Evolutionary conservation across 352 stramenopile species (phyloP).

Genomic region (Globisporangium barbulae): DNA sequence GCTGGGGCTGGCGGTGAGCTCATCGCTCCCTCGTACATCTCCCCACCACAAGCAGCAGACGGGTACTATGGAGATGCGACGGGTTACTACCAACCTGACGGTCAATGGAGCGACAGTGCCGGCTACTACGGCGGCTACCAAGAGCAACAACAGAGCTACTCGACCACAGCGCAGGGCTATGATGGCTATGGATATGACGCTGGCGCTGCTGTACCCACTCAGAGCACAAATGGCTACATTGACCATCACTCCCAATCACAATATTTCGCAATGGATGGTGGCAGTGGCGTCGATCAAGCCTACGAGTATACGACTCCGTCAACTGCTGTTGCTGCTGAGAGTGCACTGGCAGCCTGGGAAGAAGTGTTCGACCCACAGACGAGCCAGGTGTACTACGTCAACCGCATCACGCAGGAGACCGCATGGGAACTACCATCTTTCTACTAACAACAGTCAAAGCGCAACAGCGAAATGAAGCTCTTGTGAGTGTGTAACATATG

Average conservation of each 20-base stretch:
- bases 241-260: conserved; percentile 5
- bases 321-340: background rate
- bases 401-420: conserved; percentile 55
- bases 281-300: background rate
- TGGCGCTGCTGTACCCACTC: background rate
- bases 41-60: background rate
- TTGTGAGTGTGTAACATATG: background rate
- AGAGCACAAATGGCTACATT: conserved; percentile 7
- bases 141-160: background rate
- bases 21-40: no score
- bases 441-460: background rate
- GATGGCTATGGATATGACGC: background rate
- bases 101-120: background rate
- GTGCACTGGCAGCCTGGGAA: conserved; percentile 32
- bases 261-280: background rate
- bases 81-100: background rate
- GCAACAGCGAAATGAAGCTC: background rate
- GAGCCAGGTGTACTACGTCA: conserved; percentile 59
- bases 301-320: background rate
- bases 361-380: conserved; percentile 63
- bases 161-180: background rate
- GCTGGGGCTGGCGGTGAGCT: background rate
- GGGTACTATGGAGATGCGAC: background rate
- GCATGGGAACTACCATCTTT: conserved; percentile 37
- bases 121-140: background rate